Percentiles rank a stretch among this genome's conserved stretches.
Evolutionary conservation across 257 asterid species (phyloP).

Genomic region (Osmanthus fragrans): DNA sequence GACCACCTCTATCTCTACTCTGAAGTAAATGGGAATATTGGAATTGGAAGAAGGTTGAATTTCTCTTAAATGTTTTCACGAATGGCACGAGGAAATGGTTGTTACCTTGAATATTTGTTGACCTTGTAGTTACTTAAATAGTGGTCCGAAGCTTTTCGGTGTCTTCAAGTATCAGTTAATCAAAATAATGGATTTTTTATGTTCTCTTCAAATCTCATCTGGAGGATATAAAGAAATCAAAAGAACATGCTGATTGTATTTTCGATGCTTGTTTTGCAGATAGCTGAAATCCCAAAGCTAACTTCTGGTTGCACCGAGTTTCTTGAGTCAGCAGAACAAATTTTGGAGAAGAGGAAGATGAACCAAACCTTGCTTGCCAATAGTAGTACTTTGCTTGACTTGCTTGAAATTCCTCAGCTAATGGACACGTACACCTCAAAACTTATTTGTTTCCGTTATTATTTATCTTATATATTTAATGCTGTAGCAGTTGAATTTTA

Average conservation of each 20-base stretch:
- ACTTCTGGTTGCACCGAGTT: conserved; percentile 93
- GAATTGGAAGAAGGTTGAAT: not conserved
- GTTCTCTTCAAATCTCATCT: conserved; percentile 3
- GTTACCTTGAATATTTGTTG: not conserved
- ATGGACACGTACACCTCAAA: conserved; percentile 83
- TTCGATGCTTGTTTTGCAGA: conserved; percentile 53
- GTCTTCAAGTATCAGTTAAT: not conserved
- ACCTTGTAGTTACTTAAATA: not conserved
- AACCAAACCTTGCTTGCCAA: conserved; percentile 84
- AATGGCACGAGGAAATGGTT: not conserved
- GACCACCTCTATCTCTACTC: too few relatives aligned
- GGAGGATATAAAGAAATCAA: not conserved
- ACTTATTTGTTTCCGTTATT: conserved; percentile 13
- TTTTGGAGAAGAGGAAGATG: conserved; percentile 94
- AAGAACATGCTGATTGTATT: conserved; percentile 20
- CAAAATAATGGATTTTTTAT: not conserved
- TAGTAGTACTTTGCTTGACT: conserved; percentile 91
- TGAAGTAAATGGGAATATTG: not conserved
- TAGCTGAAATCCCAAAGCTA: conserved; percentile 85
- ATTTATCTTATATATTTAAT: conserved; percentile 13
- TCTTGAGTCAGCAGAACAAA: conserved; percentile 79
- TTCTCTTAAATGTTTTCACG: not conserved
- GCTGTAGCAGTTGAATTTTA: conserved; percentile 21
- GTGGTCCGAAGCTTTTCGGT: conserved; percentile 4
- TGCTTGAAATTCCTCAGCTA: conserved; percentile 99